These are phyloP conservation scores for Skeletonema menzelii DNA, from an alignment of 108 stramenopile species.

Conservation along the genomic window DNA sequence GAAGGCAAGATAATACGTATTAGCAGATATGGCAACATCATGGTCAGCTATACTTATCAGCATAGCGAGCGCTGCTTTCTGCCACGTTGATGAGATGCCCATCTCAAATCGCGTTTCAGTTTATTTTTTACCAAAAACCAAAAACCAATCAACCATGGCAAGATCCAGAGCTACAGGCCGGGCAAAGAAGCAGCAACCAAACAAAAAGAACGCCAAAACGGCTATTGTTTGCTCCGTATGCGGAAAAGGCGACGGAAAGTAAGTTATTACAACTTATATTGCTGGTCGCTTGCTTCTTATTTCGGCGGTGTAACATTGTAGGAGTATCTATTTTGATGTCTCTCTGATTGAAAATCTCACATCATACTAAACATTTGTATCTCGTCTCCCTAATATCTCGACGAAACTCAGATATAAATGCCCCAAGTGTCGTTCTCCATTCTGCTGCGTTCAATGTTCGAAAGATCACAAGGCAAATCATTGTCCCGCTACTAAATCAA, in stretches of 20 bases:
- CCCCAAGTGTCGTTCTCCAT: slow-evolving; percentile 76
- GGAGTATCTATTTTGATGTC: neutral
- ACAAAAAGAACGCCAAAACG: neutral
- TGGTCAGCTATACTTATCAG: too few species aligned
- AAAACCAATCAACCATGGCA: neutral
- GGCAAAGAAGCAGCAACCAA: neutral
- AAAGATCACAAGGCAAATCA: slow-evolving; percentile 63
- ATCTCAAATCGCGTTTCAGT: too few species aligned
- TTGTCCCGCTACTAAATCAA: slow-evolving; percentile 24
- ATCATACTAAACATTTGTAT: neutral
- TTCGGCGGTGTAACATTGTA: neutral
- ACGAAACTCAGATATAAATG: slow-evolving; percentile 70
- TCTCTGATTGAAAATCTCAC: neutral
- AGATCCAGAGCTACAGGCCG: slow-evolving; percentile 1
- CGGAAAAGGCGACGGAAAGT: slow-evolving; percentile 9
- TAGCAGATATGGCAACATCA: too few species aligned
- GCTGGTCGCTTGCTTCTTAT: neutral
- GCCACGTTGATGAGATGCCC: too few species aligned
- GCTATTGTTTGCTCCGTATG: slow-evolving; percentile 4
- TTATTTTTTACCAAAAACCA: too few species aligned
- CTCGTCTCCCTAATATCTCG: neutral
- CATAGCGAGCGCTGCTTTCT: too few species aligned
- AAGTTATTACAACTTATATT: neutral
- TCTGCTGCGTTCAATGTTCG: slow-evolving; percentile 79
- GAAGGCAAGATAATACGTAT: too few species aligned